phyloP scores from a whole-genome alignment of 2,329 filamentous ascomycete species.

The Alternaria solani region DNA sequence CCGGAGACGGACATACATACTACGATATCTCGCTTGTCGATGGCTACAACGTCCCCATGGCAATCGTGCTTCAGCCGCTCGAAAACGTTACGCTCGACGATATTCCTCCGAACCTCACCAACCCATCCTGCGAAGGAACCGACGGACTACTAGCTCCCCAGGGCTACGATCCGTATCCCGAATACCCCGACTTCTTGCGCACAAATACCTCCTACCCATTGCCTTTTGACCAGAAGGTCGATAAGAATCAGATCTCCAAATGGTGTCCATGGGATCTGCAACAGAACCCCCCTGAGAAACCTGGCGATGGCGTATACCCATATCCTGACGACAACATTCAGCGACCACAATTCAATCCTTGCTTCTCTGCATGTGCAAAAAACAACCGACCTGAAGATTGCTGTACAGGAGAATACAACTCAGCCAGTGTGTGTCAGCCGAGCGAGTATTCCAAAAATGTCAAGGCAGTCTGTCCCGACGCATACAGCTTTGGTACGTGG shows the following conservation, averaged over 20 bases:
- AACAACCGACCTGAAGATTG: constrained; percentile 73
- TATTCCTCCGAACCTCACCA: constrained; percentile 78
- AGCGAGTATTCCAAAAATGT: constrained; percentile 73
- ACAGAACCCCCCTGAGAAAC: constrained; percentile 70
- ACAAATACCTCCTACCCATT: constrained; percentile 72
- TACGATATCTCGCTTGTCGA: constrained; percentile 88
- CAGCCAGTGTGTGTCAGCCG: constrained; percentile 69
- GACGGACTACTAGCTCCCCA: constrained; percentile 63
- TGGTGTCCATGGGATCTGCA: constrained; percentile 88
- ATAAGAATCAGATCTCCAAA: constrained; percentile 63
- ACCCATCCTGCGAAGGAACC: constrained; percentile 78
- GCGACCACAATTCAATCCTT: constrained; percentile 77
- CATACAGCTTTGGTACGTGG: constrained; percentile 77
- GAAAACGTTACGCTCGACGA: constrained; percentile 66
- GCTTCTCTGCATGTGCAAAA: constrained; percentile 77
- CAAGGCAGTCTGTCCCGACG: constrained; percentile 82
- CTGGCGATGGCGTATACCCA: constrained; percentile 78
- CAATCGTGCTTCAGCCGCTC: constrained; percentile 61
- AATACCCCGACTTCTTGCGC: constrained; percentile 62
- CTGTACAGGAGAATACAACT: constrained; percentile 74
- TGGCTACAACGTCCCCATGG: constrained; percentile 81
- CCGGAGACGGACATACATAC: constrained; percentile 73
- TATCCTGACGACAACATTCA: constrained; percentile 79
- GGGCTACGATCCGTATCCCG: constrained; percentile 60
- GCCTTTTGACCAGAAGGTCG: constrained; percentile 69